A percentile compares a stretch with the other conserved stretches of the same genome.
Conservation (phyloP, 78 protist genomes). For the Dictyostelium brefeldianum region DNA sequence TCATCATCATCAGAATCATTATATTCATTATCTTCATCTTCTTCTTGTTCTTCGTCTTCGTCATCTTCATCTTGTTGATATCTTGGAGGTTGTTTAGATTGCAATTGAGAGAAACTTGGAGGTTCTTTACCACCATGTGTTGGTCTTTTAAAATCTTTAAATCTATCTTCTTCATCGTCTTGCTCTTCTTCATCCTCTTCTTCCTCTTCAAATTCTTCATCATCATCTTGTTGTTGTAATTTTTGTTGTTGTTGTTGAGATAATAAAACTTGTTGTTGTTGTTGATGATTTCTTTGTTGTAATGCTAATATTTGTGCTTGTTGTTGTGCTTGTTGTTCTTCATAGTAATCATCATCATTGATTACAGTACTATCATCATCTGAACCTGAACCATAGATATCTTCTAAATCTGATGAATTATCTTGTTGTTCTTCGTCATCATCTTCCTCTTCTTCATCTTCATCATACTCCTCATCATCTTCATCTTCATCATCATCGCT, state of each 20-base stretch:
- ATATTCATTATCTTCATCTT: conserved; percentile 4
- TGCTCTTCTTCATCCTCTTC: neutral
- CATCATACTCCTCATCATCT: neutral
- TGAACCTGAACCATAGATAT: neutral
- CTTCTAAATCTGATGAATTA: neutral
- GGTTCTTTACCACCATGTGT: conserved; percentile 12
- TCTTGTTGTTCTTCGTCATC: conserved; percentile 9
- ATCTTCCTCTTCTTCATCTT: conserved; percentile 1
- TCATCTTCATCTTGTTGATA: conserved; percentile 13
- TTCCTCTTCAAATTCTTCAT: neutral
- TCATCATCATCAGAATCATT: neutral
- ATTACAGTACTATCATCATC: neutral
- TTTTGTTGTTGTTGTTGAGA: neutral
- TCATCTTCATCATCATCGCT: neutral
- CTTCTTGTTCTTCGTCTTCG: neutral
- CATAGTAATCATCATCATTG: conserved; percentile 11
- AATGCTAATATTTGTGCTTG: neutral
- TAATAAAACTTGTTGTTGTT: neutral
- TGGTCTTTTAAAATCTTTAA: neutral
- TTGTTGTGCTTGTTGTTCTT: neutral
- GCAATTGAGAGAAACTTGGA: neutral
- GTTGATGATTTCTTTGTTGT: neutral
- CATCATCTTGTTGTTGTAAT: neutral
- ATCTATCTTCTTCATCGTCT: neutral
- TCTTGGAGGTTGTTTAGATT: neutral